phyloP scores from a whole-genome alignment of 202 grass and related monocot genomes.

The Setaria italica region DNA sequence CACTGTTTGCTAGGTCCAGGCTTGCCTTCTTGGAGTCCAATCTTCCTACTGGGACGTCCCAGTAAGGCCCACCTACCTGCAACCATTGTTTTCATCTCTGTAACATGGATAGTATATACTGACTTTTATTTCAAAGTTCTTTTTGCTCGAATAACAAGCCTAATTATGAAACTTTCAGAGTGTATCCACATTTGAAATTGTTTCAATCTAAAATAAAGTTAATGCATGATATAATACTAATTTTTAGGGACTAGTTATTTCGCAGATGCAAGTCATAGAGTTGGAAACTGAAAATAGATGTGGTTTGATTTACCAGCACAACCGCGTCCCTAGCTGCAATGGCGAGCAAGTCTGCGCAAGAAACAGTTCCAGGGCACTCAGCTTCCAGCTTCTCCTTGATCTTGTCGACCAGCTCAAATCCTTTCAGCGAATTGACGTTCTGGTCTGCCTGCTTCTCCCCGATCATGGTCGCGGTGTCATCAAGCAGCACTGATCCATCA shows the following conservation, averaged over 20 bases:
- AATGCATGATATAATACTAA: neutral
- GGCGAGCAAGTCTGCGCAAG: constrained; percentile 88
- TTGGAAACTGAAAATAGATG: neutral
- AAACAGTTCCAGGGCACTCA: constrained; percentile 70
- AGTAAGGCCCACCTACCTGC: constrained; percentile 93
- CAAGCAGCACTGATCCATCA: constrained; percentile 86
- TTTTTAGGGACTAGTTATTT: neutral
- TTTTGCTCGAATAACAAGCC: neutral
- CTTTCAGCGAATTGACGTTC: constrained; percentile 79
- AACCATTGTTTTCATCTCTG: neutral
- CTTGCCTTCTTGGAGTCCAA: constrained; percentile 88
- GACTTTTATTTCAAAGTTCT: neutral
- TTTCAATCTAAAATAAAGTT: neutral
- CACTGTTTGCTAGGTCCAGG: constrained; percentile 79
- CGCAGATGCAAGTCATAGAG: neutral
- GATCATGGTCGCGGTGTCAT: constrained; percentile 68
- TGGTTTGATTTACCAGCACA: constrained; percentile 55
- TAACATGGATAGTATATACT: neutral
- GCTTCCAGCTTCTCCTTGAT: constrained; percentile 87
- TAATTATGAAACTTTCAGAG: neutral
- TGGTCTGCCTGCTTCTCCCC: constrained; percentile 86
- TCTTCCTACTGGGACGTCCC: constrained; percentile 94
- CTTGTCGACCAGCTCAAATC: constrained; percentile 81
- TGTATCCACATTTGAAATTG: neutral
- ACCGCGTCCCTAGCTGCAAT: constrained; percentile 78